Evolutionary conservation across 2,329 filamentous ascomycete species (phyloP), one percentile per base, ranked within the genome.

Genomic region (Aaosphaeria pasadenensis): DNA sequence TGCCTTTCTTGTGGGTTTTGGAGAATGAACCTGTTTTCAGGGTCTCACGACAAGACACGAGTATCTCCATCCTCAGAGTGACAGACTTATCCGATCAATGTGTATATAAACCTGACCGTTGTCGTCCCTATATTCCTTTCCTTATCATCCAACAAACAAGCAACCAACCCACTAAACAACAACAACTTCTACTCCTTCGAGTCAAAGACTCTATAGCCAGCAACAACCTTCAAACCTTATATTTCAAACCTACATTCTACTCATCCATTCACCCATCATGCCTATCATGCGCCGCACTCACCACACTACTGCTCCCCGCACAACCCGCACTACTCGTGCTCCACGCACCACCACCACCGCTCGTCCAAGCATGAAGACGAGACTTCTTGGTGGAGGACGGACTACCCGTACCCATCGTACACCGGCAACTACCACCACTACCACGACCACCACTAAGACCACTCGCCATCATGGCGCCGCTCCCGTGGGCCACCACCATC

Each of bases 301-400:
- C 36, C 53, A 57, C 52, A 57, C 48, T 54, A 58, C 57, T 48
- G 51, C 55, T 50, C 57, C 60, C 48, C 61, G 54, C 50, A 71
- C 66, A 47, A 53, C 60, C 32, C 55, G 55, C 30, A 56, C 63
- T 32, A 63, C 64, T 17, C 62, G 62, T 24, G 17, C 17, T 24
- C 17, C 17, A 24, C 17, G 17, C 17, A 24, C 17, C 17, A 24
- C 17, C 17, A 70, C 69, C 51, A 71, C 72, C 40, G 63, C 71
- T 38, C 74, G 69, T 54, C 79, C 79, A 13, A 76, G 74, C 33
- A 70, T 84, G 42, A 77, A 82, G 71, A 77, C 76, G 45, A 76
- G 79, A 46, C 75, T 84, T 11, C 71, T 77, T 7, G 76, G 75
- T 42, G 64, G 60, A 39, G 65, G 65, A 42, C 70, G 64, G 1